These are phyloP conservation scores for Monilinia polystroma DNA, from an alignment of 2,329 filamentous ascomycete genomes.

Conservation along the genomic window DNA sequence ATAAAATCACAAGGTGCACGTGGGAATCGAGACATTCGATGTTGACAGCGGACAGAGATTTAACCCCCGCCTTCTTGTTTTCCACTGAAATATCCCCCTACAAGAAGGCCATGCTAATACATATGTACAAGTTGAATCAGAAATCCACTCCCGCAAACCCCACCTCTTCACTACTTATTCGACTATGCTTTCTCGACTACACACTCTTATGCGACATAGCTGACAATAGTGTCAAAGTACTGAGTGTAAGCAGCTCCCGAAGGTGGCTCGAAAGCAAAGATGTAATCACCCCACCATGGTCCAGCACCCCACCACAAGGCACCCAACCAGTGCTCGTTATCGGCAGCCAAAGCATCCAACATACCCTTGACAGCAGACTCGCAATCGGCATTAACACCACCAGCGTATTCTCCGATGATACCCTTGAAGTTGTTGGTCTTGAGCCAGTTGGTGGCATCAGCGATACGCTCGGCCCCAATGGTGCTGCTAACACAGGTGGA, in stretches of 20 bases:
- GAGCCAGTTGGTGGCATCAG: conserved; percentile 54
- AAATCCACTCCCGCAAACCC: background rate
- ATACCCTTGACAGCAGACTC: conserved; percentile 51
- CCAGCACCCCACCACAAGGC: conserved; percentile 55
- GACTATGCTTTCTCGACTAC: background rate
- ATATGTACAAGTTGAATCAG: conserved; percentile 22
- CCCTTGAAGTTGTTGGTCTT: conserved; percentile 52
- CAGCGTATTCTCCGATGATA: conserved; percentile 56
- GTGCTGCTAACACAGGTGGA: conserved; percentile 51
- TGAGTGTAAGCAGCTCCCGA: conserved; percentile 42
- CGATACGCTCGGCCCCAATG: conserved; percentile 53
- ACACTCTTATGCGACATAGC: conserved; percentile 15
- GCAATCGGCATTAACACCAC: conserved; percentile 51
- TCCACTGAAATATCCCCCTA: background rate
- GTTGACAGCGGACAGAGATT: background rate
- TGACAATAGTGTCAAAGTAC: conserved; percentile 18
- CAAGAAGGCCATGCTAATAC: background rate
- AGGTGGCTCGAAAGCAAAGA: conserved; percentile 51
- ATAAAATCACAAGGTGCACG: background rate
- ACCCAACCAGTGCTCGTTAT: conserved; percentile 54
- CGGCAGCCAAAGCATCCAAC: conserved; percentile 48
- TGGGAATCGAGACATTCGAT: background rate
- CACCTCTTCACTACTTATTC: background rate
- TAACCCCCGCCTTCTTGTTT: background rate
- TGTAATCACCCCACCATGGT: conserved; percentile 51